Percentiles rank a stretch among this genome's conserved stretches.
Evolutionary conservation across 1,284 basidiomycete species (phyloP).

Genomic region (Trichosporon sp.): DNA sequence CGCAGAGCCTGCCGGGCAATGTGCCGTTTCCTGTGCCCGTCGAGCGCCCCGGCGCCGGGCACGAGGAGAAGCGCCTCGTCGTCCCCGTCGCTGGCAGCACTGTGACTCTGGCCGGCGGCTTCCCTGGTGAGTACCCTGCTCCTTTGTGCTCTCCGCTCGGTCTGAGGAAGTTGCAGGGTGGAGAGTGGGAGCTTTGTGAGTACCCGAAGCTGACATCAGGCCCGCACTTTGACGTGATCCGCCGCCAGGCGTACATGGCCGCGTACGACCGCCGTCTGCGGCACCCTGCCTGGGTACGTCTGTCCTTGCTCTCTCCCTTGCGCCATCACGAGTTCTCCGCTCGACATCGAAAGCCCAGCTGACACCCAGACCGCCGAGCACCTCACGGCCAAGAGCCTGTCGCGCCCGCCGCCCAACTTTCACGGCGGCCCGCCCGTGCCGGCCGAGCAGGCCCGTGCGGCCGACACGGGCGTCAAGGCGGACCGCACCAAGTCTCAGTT

Average conservation of each 20-base stretch:
- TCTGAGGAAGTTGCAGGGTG: too few species aligned
- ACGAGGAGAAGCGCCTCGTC: slow-evolving; percentile 16
- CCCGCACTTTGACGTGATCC: slow-evolving; percentile 77
- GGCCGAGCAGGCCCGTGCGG: slow-evolving; percentile 35
- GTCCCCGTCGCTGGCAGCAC: slow-evolving; percentile 35
- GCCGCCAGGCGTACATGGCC: slow-evolving; percentile 76
- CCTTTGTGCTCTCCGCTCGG: too few species aligned
- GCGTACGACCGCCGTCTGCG: slow-evolving; percentile 85
- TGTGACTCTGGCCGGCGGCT: slow-evolving; percentile 35
- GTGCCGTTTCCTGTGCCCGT: slow-evolving; percentile 27
- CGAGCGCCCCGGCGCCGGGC: slow-evolving; percentile 16
- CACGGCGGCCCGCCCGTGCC: slow-evolving; percentile 30
- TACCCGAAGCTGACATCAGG: slow-evolving; percentile 49
- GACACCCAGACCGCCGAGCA: slow-evolving; percentile 79
- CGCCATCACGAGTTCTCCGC: too few species aligned
- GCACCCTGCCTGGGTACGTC: slow-evolving; percentile 84
- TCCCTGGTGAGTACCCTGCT: slow-evolving; percentile 39
- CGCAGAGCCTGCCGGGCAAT: not conserved
- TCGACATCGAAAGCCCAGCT: not conserved
- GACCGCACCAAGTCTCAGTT: slow-evolving; percentile 79
- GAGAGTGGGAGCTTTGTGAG: slow-evolving; percentile 21
- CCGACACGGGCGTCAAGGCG: slow-evolving; percentile 50
- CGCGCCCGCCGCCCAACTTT: slow-evolving; percentile 51
- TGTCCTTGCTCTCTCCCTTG: not conserved
- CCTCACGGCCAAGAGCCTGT: slow-evolving; percentile 70